Evolutionary conservation across 2,329 filamentous ascomycete species (phyloP).

Genomic region (Penicillium verrucosum): DNA sequence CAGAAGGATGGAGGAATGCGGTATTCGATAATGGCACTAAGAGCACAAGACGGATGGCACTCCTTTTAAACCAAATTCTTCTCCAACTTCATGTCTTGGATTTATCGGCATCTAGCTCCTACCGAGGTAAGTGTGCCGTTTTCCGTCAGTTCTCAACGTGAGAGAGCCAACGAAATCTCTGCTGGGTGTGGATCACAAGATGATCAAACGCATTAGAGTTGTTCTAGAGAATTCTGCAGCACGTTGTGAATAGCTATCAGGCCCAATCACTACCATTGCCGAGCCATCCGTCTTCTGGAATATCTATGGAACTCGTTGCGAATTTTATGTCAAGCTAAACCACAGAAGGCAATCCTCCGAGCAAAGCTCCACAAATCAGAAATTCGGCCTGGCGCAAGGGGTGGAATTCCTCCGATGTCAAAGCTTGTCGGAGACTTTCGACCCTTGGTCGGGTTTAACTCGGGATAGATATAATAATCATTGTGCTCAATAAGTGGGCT

Average conservation of each 20-base stretch:
- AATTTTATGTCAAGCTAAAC: neutral
- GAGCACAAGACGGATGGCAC: neutral
- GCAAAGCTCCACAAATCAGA: neutral
- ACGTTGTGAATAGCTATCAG: neutral
- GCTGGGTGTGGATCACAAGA: slow-evolving; percentile 1
- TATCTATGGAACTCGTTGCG: neutral
- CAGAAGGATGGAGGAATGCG: neutral
- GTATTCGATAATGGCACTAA: neutral
- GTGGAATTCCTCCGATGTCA: neutral
- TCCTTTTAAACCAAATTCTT: neutral
- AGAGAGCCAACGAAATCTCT: neutral
- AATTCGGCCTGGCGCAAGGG: neutral
- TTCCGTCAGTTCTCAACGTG: neutral
- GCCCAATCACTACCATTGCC: neutral
- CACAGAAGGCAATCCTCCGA: neutral
- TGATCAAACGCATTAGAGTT: neutral
- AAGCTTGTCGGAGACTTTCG: neutral
- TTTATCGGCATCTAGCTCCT: neutral
- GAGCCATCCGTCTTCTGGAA: neutral
- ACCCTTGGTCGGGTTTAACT: neutral
- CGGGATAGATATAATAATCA: neutral
- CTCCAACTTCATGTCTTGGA: neutral
- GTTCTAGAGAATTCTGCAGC: slow-evolving; percentile 7
- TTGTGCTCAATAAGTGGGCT: neutral
- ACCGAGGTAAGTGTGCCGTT: neutral